Evolutionary conservation across 441 rosid genomes (phyloP).

Genomic region (Mallotus repandus): DNA sequence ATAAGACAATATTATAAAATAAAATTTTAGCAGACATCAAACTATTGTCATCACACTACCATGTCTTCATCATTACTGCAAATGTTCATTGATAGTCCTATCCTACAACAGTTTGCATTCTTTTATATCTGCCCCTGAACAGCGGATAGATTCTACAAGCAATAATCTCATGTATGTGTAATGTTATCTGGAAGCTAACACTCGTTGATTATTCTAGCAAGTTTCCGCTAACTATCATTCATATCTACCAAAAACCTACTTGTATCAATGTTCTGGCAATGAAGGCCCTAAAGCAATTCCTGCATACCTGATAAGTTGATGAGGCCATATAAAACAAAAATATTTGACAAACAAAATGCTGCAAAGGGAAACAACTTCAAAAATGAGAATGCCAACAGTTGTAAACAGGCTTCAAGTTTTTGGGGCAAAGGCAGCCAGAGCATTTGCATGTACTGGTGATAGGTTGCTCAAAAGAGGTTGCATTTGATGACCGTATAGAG

Average conservation of each 20-base stretch:
- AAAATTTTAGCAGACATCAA: not conserved
- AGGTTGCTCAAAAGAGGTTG: conserved; percentile 72
- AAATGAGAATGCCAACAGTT: not conserved
- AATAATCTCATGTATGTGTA: not conserved
- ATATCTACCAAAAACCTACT: not conserved
- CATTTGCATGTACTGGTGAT: conserved; percentile 82
- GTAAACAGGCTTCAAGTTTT: conserved; percentile 37
- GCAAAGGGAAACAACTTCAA: not conserved
- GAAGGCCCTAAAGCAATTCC: not conserved
- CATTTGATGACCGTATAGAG: conserved; percentile 86
- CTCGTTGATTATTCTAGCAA: not conserved
- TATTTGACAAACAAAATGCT: conserved; percentile 1
- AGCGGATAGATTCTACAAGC: not conserved
- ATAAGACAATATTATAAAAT: not conserved
- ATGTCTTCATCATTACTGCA: not conserved
- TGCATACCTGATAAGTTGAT: conserved; percentile 13
- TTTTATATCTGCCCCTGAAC: not conserved
- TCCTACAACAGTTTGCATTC: not conserved
- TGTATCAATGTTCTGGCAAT: not conserved
- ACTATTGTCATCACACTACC: not conserved
- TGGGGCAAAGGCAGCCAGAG: conserved; percentile 71
- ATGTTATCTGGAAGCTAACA: not conserved
- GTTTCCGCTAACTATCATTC: not conserved
- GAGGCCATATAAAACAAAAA: not conserved
- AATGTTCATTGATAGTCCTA: no score